Conservation (phyloP, 768 basidiomycete species). For the Macrolepiota dolichaula region DNA sequence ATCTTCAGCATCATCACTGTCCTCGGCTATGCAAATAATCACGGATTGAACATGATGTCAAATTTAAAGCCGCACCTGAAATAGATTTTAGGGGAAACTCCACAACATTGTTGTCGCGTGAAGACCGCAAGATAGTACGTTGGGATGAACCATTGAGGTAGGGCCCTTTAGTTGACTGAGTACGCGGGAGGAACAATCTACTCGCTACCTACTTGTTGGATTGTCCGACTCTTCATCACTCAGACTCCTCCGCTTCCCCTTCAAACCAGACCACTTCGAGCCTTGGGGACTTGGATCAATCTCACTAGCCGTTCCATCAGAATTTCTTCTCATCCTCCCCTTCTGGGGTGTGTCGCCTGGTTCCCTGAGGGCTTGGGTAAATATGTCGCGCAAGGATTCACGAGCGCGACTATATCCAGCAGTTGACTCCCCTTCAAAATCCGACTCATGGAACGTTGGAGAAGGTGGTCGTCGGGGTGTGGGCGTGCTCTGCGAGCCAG, state of each 20-base stretch:
- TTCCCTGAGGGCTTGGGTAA: slow-evolving; percentile 62
- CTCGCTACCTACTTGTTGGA: slow-evolving; percentile 39
- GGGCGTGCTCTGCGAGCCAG: slow-evolving; percentile 8
- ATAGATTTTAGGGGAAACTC: slow-evolving; percentile 10
- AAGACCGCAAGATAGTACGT: slow-evolving; percentile 22
- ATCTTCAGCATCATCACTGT: slow-evolving; percentile 37
- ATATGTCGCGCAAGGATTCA: slow-evolving; percentile 61
- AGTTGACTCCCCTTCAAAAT: slow-evolving; percentile 47
- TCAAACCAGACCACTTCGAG: slow-evolving; percentile 34
- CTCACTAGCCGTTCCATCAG: slow-evolving; percentile 58
- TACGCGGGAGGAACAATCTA: not conserved
- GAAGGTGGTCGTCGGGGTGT: slow-evolving; percentile 22
- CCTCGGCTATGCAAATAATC: slow-evolving; percentile 20
- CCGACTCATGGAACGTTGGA: slow-evolving; percentile 45
- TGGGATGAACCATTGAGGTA: slow-evolving; percentile 35
- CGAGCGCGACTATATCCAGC: slow-evolving; percentile 46
- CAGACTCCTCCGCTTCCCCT: slow-evolving; percentile 53
- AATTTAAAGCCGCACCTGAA: not conserved
- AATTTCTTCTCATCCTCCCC: slow-evolving; percentile 37
- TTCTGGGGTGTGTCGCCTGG: slow-evolving; percentile 66
- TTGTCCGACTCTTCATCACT: slow-evolving; percentile 69
- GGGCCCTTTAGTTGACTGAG: slow-evolving; percentile 22
- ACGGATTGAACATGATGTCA: not conserved
- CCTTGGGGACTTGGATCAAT: slow-evolving; percentile 52
- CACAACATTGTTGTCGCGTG: slow-evolving; percentile 1